Percentiles rank a stretch among this genome's conserved stretches.
Conservation (phyloP, 1,284 basidiomycete genomes). For the Jaminaea rosea region DNA sequence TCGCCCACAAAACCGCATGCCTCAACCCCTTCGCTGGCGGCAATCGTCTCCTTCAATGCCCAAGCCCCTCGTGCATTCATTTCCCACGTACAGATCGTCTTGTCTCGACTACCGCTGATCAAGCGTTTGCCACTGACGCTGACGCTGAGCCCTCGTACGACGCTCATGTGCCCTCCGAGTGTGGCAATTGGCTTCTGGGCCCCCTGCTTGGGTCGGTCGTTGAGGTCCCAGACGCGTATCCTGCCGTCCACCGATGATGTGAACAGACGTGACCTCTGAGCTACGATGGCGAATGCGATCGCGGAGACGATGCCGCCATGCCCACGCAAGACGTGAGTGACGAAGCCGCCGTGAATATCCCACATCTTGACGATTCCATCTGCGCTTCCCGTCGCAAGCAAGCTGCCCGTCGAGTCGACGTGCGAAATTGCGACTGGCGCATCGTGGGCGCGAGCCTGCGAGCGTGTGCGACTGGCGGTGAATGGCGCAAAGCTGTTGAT, state of each 20-base stretch:
- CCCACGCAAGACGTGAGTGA: constrained; percentile 80
- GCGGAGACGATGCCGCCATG: constrained; percentile 94
- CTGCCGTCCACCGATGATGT: constrained; percentile 49
- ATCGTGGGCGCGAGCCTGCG: constrained; percentile 73
- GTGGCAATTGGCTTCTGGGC: constrained; percentile 24
- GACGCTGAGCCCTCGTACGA: constrained; percentile 37
- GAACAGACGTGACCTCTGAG: neutral
- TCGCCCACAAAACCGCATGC: constrained; percentile 25
- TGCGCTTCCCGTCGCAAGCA: constrained; percentile 87
- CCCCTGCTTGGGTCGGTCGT: constrained; percentile 10
- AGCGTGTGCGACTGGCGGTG: constrained; percentile 53
- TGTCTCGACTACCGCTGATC: constrained; percentile 32
- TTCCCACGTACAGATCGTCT: constrained; percentile 33
- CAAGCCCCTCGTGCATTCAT: constrained; percentile 9
- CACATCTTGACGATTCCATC: constrained; percentile 96
- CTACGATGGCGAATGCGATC: constrained; percentile 49
- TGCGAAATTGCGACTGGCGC: constrained; percentile 77
- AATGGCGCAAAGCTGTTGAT: constrained; percentile 35
- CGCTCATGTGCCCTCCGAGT: constrained; percentile 34
- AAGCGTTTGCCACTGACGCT: constrained; percentile 25
- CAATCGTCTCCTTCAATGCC: constrained; percentile 30
- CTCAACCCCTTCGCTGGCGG: constrained; percentile 38
- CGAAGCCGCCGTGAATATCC: constrained; percentile 77
- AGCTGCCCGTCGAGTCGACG: constrained; percentile 73
- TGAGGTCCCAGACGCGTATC: constrained; percentile 42